A percentile compares a stretch with the other conserved stretches of the same genome.
phyloP scores from a whole-genome alignment of 148 eudicot species.

The Vaccinium myrtillus region DNA sequence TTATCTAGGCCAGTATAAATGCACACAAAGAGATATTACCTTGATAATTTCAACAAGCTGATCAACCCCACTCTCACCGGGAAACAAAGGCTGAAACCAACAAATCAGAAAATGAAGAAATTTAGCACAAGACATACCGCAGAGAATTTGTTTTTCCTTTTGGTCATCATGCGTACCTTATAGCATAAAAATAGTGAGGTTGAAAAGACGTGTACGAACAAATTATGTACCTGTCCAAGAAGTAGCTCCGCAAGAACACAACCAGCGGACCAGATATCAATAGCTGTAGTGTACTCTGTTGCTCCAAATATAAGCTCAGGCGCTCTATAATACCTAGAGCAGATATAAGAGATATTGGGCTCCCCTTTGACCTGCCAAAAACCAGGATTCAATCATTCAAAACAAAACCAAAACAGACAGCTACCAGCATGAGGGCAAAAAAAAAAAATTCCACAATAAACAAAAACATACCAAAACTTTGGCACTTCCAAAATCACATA shows the following conservation, averaged over 20 bases:
- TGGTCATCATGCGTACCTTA: not conserved
- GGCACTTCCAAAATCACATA: slow-evolving; percentile 94
- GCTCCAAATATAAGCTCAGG: slow-evolving; percentile 98
- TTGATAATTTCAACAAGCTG: slow-evolving; percentile 93
- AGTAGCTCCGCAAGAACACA: slow-evolving; percentile 94
- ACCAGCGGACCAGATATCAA: slow-evolving; percentile 93
- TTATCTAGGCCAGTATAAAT: not conserved
- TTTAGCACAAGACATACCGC: not conserved
- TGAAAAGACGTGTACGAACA: not conserved
- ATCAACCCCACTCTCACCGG: slow-evolving; percentile 91
- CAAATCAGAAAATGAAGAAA: slow-evolving; percentile 11
- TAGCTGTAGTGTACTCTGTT: slow-evolving; percentile 84
- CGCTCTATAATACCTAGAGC: slow-evolving; percentile 95
- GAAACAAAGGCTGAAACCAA: slow-evolving; percentile 70
- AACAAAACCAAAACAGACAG: slow-evolving; percentile 1
- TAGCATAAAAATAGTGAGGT: not conserved
- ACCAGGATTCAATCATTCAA: slow-evolving; percentile 11
- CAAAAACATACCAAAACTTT: slow-evolving; percentile 71
- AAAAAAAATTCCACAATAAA: not conserved
- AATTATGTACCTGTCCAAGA: slow-evolving; percentile 65
- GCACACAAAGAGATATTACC: slow-evolving; percentile 38
- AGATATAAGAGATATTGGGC: slow-evolving; percentile 91
- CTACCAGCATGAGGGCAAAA: not conserved
- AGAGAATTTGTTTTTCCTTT: not conserved
- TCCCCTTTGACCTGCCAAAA: slow-evolving; percentile 81